These are phyloP conservation scores for Daucus carota DNA, from an alignment of 129 eudicot genomes.

Conservation along the genomic window DH1_v3.0 NC_030383.2:11099001-11099500, in stretches of 20 bases:
- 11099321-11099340: constrained; percentile 5
- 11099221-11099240: background rate
- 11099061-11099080: too few species aligned
- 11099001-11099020: too few species aligned
- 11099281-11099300: constrained; percentile 18
- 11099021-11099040: background rate
- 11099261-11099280: constrained; percentile 19
- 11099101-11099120: too few species aligned
- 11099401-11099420: background rate
- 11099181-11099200: constrained; percentile 7
- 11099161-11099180: background rate
- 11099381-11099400: constrained; percentile 5
- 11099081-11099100: too few species aligned
- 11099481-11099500: background rate
- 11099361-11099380: constrained; percentile 18
- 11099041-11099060: background rate
- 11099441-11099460: background rate
- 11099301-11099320: constrained; percentile 21
- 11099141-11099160: background rate
- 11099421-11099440: background rate
- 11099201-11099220: constrained; percentile 3
- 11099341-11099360: constrained; percentile 14
- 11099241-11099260: background rate
- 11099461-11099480: background rate
- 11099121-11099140: too few species aligned